Base-by-base conservation (phyloP, 108 stramenopile species). In the Craspedostauros australis region DNA sequence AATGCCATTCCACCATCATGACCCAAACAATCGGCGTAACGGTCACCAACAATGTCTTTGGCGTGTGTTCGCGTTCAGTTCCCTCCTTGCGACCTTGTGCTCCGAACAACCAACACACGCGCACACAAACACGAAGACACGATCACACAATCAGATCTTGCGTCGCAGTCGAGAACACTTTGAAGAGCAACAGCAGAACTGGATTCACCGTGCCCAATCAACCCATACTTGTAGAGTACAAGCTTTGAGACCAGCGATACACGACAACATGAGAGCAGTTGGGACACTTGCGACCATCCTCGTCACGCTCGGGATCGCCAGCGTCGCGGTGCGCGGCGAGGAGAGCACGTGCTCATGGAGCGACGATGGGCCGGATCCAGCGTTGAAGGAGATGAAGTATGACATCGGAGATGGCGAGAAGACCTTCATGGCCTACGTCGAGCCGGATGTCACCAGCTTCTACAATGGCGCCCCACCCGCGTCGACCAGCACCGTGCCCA, bases 381-480 rank as follows among this genome's bases (percentile, higher is more conserved):
- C 50, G 1, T 36, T 82, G 38, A 42, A 65, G 29, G 62, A 68
- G 33, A 62, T 82, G 47, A 75, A 49, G 2, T 82, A 66, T 47
- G 70, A 77, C 46, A 49, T 82, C 14, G 80, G 80, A 23, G 60
- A 72, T 30, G 80, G 80, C 4, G 74, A 30, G 52, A 64, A 65
- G 62, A 30, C 64, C 11, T 72, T 75, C 39, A 41, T 62, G 34
- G 76, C 67, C 15, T 90, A 90, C 65, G 82, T 90, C 26, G 68
- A 76, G 46, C 88, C 88, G 1, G 82, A 86, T 47, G 67, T 91
- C 4, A 48, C 75, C n/a, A 46, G 59, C 25, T 86, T 80, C 60
- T 91, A 91, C 37, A 41, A 57, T 19, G 53, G 48, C n/a, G 29
- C 46, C 22, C 36, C 61, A 7, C 67, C 73, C 12, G 24, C 68